Conservation (phyloP, 495 filamentous ascomycete species). For the Podospora pseudoanserina region DNA sequence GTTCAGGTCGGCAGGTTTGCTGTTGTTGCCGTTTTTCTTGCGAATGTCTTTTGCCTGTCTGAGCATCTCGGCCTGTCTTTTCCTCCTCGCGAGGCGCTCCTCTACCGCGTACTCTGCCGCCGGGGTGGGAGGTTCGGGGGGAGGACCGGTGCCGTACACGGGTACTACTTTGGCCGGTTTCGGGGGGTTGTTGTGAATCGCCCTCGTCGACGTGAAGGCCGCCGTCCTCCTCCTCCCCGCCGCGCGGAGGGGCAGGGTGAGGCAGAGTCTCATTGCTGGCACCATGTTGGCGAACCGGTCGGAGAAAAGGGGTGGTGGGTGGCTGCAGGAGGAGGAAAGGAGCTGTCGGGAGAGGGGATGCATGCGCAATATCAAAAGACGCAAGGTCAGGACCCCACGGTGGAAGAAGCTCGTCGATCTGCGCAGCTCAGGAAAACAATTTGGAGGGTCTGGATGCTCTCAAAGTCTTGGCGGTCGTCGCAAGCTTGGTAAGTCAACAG, state of each 20-base stretch:
- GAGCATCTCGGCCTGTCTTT: conserved; percentile 51
- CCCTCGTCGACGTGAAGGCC: not conserved
- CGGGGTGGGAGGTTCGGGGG: conserved; percentile 60
- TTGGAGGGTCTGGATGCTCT: not conserved
- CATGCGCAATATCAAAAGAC: conserved; percentile 5
- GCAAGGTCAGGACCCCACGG: not conserved
- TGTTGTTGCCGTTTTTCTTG: conserved; percentile 15
- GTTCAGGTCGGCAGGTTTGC: conserved; percentile 11
- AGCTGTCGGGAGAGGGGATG: conserved; percentile 14
- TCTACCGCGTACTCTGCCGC: conserved; percentile 6
- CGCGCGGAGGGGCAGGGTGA: conserved; percentile 10
- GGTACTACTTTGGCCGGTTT: conserved; percentile 53
- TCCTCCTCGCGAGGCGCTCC: conserved; percentile 45
- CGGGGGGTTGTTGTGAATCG: conserved; percentile 41
- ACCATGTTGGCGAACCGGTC: conserved; percentile 17
- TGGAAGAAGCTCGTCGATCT: not conserved
- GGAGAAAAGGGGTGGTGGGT: not conserved
- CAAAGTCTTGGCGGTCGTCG: not conserved
- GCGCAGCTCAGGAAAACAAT: conserved; percentile 7
- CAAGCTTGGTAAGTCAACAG: not conserved
- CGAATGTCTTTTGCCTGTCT: conserved; percentile 44
- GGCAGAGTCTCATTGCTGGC: conserved; percentile 19
- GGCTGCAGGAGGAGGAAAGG: not conserved
- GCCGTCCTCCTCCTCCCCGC: not conserved
- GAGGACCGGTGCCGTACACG: conserved; percentile 77